Base-by-base conservation (phyloP, 768 basidiomycete genomes). In the Russula earlei region DNA sequence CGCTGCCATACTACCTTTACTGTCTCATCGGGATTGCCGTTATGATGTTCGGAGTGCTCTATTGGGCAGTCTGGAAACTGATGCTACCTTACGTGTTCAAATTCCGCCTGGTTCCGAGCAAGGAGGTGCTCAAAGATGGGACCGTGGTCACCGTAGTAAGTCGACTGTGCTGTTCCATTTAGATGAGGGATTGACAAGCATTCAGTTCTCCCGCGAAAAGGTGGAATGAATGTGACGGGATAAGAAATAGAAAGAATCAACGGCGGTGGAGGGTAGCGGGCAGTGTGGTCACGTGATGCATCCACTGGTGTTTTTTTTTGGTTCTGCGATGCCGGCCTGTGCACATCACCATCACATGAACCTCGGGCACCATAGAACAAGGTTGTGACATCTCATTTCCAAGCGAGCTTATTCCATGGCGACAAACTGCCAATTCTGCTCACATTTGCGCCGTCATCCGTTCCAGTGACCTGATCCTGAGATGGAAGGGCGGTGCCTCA, bases 1-100 rank as follows among this genome's bases (percentile, higher is more conserved):
- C 82, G 11, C 62, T 83, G 34, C 79, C 81, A 3, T 82, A 82
- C 56, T 82, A 81, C 63, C 61, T 81, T 74, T 81, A 81, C 62
- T 77, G 77, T 59, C 68, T 80, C 6, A 75, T 81, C 1, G 79
- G 77, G 0, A 81, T 80, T 52, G 75, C 62, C 0, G 67, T 81
- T 54, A 68, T 80, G 68, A 47, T 71, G 1, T 10, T 67, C 12
- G 80, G 81, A 6, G 71, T 77, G 0, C 33, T 74, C 1, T 82
- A 81, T 62, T 82, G 81, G 81, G 76, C 74, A 0, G 68, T 65
- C 3, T 82, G 81, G 81, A 71, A 80, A 0, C 52, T 80, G 40
- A 24, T 77, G 1, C 63, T 82, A 10, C 80, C 81, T 7, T 68
- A 68, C 10, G 64, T 78, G 10, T 76, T 80, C 47, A 71, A 74